These are phyloP conservation scores for Arxiozyma slooffiae DNA, from an alignment of 1,139 yeast species.

Conservation along the genomic window DNA sequence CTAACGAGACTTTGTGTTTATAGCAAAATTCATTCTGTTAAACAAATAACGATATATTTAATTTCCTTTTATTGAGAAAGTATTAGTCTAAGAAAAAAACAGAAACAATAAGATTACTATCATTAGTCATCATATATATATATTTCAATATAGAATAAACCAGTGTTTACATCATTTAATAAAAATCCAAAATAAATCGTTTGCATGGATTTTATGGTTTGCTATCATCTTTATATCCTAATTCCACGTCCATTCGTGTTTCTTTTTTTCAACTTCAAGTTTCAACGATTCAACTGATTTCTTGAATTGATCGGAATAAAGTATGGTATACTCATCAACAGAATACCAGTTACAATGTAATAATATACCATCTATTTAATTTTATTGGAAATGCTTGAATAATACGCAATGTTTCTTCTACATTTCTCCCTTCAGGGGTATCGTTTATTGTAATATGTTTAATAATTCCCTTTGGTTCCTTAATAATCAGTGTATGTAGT, in stretches of 20 bases:
- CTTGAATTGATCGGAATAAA: constrained; percentile 69
- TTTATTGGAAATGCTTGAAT: constrained; percentile 98
- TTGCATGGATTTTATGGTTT: background rate
- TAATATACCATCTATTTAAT: constrained; percentile 96
- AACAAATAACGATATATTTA: too few relatives aligned
- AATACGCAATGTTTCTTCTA: constrained; percentile 93
- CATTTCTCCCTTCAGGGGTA: constrained; percentile 97
- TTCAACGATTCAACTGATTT: constrained; percentile 22
- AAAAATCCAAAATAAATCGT: too few relatives aligned
- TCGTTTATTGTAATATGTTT: constrained; percentile 97
- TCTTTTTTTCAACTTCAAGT: background rate
- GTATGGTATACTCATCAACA: constrained; percentile 91
- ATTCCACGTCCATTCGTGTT: background rate
- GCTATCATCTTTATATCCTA: background rate
- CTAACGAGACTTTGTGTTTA: too few relatives aligned
- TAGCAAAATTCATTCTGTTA: too few relatives aligned
- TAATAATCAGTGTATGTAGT: constrained; percentile 93
- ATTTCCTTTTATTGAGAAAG: too few relatives aligned
- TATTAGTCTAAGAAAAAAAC: too few relatives aligned
- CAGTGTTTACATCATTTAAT: background rate
- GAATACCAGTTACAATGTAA: constrained; percentile 99
- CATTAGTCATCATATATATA: background rate
- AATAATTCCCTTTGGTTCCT: constrained; percentile 87
- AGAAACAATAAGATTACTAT: background rate
- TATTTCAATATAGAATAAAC: too few relatives aligned